Evolutionary conservation across 179 eudicot genomes (phyloP).

Genomic region (Drosera spatulata): DNA sequence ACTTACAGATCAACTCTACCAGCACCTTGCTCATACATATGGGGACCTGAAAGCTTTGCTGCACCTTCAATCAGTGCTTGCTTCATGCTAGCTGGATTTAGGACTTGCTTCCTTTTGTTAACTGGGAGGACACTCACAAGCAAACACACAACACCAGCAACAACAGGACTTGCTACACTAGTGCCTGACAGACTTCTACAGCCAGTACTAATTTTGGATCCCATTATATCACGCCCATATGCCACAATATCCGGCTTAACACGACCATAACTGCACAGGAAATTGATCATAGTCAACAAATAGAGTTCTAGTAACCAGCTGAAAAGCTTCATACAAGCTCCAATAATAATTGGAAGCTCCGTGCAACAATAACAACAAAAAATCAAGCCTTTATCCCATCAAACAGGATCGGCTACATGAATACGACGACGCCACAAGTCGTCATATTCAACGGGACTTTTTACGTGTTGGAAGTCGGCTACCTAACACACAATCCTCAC

Average conservation of each 20-base stretch:
- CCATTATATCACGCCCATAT: constrained; percentile 95
- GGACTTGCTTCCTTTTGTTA: constrained; percentile 45
- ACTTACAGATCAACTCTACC: constrained; percentile 99
- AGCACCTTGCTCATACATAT: constrained; percentile 98
- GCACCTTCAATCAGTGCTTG: constrained; percentile 98
- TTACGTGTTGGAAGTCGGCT: too few species aligned
- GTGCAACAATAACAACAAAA: too few species aligned
- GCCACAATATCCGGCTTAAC: constrained; percentile 98
- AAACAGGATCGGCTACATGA: too few species aligned
- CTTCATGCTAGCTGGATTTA: constrained; percentile 99
- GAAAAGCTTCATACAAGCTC: neutral
- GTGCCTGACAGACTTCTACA: constrained; percentile 98
- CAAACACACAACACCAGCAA: constrained; percentile 97
- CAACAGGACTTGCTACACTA: constrained; percentile 98
- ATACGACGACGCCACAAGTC: too few species aligned
- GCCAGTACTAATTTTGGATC: constrained; percentile 95
- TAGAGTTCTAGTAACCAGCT: neutral
- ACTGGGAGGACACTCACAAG: constrained; percentile 90
- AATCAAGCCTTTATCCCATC: too few species aligned
- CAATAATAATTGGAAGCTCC: too few species aligned
- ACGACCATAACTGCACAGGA: constrained; percentile 73
- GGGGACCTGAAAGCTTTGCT: constrained; percentile 91
- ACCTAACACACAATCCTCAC: too few species aligned
- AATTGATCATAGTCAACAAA: neutral
- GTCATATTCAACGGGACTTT: too few species aligned